Conservation (phyloP, 331 rosid species). For the Pyrus hybrid region DNA sequence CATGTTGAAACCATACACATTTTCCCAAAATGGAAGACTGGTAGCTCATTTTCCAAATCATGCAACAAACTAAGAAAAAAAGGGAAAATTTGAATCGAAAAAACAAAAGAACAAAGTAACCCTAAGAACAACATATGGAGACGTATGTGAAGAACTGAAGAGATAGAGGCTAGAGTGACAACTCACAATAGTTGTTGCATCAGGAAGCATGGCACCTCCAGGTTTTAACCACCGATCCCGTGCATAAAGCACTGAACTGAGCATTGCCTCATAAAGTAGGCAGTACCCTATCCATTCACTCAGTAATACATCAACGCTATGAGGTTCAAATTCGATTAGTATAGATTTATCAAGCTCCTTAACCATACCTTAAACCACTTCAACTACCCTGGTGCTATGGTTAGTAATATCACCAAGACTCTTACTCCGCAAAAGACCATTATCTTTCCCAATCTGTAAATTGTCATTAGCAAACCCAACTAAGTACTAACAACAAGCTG, state of each 20-base stretch:
- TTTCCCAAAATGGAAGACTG: slow-evolving; percentile 92
- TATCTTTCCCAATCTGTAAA: slow-evolving; percentile 68
- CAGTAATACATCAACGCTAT: slow-evolving; percentile 68
- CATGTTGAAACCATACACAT: slow-evolving; percentile 72
- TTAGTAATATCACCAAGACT: slow-evolving; percentile 25
- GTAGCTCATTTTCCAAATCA: slow-evolving; percentile 91
- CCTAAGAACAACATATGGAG: neutral
- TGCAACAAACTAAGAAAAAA: slow-evolving; percentile 61
- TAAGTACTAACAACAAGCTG: neutral
- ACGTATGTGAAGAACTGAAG: neutral
- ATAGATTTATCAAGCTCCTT: slow-evolving; percentile 65
- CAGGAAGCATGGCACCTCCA: slow-evolving; percentile 91
- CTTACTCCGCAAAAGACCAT: slow-evolving; percentile 40
- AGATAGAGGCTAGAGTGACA: neutral
- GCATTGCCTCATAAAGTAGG: slow-evolving; percentile 90
- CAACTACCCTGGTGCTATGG: slow-evolving; percentile 39
- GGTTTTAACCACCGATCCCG: slow-evolving; percentile 91
- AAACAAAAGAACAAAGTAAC: neutral
- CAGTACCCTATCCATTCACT: slow-evolving; percentile 99
- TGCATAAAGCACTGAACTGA: slow-evolving; percentile 83
- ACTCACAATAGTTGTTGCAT: slow-evolving; percentile 88
- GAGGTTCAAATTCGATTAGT: slow-evolving; percentile 62
- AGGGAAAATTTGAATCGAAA: neutral
- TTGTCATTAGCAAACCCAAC: slow-evolving; percentile 24
- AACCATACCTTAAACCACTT: slow-evolving; percentile 81